Percentiles rank a stretch among this genome's conserved stretches.
These are phyloP conservation scores for Tetracladium maxilliforme DNA, from an alignment of 2,329 filamentous ascomycete genomes.

Conservation along the genomic window DNA sequence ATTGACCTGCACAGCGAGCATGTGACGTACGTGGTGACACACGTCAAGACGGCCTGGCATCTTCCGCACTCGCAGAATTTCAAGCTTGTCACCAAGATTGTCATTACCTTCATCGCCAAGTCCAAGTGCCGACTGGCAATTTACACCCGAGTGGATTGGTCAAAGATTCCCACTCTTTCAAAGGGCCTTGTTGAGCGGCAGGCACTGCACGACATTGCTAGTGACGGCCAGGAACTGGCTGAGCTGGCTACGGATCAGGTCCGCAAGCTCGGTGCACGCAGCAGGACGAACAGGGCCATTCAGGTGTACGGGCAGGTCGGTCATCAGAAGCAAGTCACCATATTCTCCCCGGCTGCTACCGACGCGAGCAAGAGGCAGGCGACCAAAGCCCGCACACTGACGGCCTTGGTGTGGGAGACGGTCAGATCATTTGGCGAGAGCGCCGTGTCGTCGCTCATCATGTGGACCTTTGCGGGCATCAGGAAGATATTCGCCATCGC, in stretches of 20 bases:
- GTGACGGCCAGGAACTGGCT: constrained; percentile 59
- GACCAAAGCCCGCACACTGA: constrained; percentile 44
- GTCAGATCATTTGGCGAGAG: constrained; percentile 61
- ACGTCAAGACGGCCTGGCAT: constrained; percentile 61
- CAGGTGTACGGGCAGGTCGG: constrained; percentile 69
- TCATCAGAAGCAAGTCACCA: constrained; percentile 46
- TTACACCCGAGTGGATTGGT: constrained; percentile 81
- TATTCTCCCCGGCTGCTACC: constrained; percentile 35
- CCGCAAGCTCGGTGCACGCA: constrained; percentile 56
- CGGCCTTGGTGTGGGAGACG: constrained; percentile 58
- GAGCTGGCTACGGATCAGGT: constrained; percentile 69
- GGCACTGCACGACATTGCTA: constrained; percentile 61
- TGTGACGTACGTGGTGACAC: constrained; percentile 48
- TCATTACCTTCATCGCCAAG: constrained; percentile 87
- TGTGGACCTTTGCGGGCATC: constrained; percentile 56
- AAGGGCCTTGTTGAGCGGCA: constrained; percentile 50
- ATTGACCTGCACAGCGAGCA: constrained; percentile 76
- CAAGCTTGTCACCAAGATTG: constrained; percentile 74
- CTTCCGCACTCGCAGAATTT: constrained; percentile 70
- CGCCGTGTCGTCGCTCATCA: constrained; percentile 59
- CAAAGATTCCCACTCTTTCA: constrained; percentile 44
- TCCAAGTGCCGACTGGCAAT: constrained; percentile 84
- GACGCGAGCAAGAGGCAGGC: constrained; percentile 32
- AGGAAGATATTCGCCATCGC: constrained; percentile 52
- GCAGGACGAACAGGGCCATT: constrained; percentile 62